phyloP scores from a whole-genome alignment of 2,329 filamentous ascomycete species.

The Fusarium devonianum region DNA sequence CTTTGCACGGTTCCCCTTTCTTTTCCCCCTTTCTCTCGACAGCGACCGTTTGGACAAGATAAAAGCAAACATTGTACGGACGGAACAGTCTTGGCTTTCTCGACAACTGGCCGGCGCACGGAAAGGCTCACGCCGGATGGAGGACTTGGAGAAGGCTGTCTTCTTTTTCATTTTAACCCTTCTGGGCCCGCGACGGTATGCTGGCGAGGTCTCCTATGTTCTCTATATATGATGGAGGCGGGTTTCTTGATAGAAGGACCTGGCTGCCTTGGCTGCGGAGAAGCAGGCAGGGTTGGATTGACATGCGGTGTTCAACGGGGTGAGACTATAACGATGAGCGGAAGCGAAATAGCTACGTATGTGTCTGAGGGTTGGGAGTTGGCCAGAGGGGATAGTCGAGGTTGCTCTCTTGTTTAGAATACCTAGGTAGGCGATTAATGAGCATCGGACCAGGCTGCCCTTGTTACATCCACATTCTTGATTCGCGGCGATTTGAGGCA shows the following conservation, averaged over 20 bases:
- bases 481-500: no score
- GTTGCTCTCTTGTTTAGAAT: conserved; percentile 13
- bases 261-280: conserved; percentile 4
- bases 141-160: conserved; percentile 7
- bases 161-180: background rate
- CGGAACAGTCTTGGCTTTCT: conserved; percentile 23
- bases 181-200: background rate
- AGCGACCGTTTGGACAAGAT: conserved; percentile 27
- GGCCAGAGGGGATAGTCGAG: background rate
- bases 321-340: conserved; percentile 3
- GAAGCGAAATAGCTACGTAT: background rate
- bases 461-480: no score
- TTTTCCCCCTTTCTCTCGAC: conserved; percentile 2
- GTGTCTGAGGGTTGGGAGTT: conserved; percentile 5
- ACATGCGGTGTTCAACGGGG: conserved; percentile 1
- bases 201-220: conserved; percentile 1
- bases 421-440: conserved; percentile 5
- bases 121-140: conserved; percentile 21
- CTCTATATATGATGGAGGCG: conserved; percentile 20
- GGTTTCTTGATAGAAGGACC: conserved; percentile 8
- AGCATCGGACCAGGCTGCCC: conserved; percentile 19
- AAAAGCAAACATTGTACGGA: conserved; percentile 28
- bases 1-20: conserved; percentile 2
- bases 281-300: conserved; percentile 28
- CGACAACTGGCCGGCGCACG: conserved; percentile 23